Conservation (phyloP, 768 basidiomycete species). For the Tricholoma hemisulphureum region DNA sequence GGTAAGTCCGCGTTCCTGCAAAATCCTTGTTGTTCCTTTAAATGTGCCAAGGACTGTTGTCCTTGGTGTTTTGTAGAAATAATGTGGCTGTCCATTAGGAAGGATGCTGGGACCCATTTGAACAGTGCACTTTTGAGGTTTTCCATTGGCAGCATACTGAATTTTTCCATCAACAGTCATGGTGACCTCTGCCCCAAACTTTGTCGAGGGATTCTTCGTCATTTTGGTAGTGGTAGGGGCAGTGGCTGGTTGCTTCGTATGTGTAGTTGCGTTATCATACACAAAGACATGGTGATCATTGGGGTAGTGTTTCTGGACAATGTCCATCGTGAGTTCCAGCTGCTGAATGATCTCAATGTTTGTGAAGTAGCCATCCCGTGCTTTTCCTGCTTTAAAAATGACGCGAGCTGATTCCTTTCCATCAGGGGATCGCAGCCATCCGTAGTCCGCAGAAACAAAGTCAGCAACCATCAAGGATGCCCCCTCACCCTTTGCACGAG, state of each 20-base stretch:
- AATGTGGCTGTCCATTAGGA: no score
- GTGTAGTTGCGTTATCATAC: no score
- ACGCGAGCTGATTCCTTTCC: slow-evolving; percentile 22
- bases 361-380: no score
- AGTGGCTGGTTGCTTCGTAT: slow-evolving; percentile 14
- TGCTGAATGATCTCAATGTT: no score
- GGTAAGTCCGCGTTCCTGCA: background rate
- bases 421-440: slow-evolving; percentile 22
- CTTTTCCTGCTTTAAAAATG: no score
- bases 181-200: background rate
- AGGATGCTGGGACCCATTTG: no score
- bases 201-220: background rate
- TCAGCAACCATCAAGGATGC: slow-evolving; percentile 34
- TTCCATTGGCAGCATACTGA: background rate
- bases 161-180: background rate
- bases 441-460: slow-evolving; percentile 28
- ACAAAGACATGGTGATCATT: slow-evolving; percentile 18
- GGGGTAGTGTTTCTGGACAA: no score
- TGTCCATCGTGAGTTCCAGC: no score
- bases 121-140: no score
- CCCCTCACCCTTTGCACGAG: slow-evolving; percentile 25
- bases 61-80: background rate
- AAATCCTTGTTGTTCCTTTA: slow-evolving; percentile 1
- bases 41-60: background rate
- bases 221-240: background rate